Conservation (phyloP, 2,329 filamentous ascomycete species). For the Beauveria pseudobassiana region DNA sequence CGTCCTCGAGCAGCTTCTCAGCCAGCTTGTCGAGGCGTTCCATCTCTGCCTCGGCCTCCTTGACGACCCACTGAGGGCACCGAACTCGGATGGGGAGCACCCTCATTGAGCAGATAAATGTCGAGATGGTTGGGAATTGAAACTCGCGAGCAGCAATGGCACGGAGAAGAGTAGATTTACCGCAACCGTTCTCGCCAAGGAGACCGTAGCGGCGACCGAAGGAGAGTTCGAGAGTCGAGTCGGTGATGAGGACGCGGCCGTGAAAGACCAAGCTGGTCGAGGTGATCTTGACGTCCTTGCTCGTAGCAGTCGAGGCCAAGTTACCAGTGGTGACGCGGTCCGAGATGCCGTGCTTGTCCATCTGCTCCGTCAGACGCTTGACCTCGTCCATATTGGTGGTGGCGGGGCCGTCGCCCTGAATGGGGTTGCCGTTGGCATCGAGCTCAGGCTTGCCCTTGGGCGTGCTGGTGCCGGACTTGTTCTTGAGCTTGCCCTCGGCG, state of each 20-base stretch:
- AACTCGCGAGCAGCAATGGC: slow-evolving; percentile 89
- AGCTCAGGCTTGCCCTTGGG: slow-evolving; percentile 62
- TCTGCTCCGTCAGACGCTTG: slow-evolving; percentile 81
- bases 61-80: slow-evolving; percentile 95
- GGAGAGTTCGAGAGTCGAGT: slow-evolving; percentile 87
- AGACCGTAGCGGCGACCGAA: slow-evolving; percentile 91
- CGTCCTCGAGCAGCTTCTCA: slow-evolving; percentile 83
- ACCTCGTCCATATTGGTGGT: slow-evolving; percentile 67
- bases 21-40: slow-evolving; percentile 81
- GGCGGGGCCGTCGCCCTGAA: slow-evolving; percentile 55
- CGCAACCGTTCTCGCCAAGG: slow-evolving; percentile 97
- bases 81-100: slow-evolving; percentile 83
- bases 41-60: slow-evolving; percentile 87
- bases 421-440: slow-evolving; percentile 53
- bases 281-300: slow-evolving; percentile 95
- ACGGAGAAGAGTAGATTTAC: slow-evolving; percentile 97
- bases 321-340: slow-evolving; percentile 98
- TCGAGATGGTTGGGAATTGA: slow-evolving; percentile 92
- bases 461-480: slow-evolving; percentile 65
- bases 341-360: slow-evolving; percentile 93
- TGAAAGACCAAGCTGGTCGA: slow-evolving; percentile 94
- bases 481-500: slow-evolving; percentile 60
- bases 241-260: slow-evolving; percentile 90
- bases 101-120: slow-evolving; percentile 97
- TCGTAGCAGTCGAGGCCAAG: slow-evolving; percentile 72